Conservation (phyloP, 129 eudicot species). For the Artemisia annua region DNA sequence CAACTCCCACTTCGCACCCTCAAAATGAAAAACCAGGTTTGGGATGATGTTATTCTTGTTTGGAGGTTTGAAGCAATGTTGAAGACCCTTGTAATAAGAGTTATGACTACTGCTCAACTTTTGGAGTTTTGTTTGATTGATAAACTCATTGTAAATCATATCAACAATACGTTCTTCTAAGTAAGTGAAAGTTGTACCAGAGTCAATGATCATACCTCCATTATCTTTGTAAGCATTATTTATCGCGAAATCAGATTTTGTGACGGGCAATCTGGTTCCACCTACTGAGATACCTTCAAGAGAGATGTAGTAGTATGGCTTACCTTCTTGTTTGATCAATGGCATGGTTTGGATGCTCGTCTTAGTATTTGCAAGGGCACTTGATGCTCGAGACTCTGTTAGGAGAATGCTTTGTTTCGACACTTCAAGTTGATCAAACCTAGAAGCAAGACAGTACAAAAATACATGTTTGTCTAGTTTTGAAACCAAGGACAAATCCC, state of each 20-base stretch:
- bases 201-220: conserved; percentile 52
- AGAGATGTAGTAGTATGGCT: conserved; percentile 34
- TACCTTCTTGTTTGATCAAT: conserved; percentile 14
- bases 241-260: conserved; percentile 19
- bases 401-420: conserved; percentile 28
- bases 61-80: conserved; percentile 30
- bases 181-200: conserved; percentile 47
- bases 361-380: neutral
- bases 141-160: conserved; percentile 28
- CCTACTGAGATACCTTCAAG: conserved; percentile 46
- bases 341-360: conserved; percentile 28
- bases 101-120: neutral
- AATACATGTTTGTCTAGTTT: conserved; percentile 30
- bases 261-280: conserved; percentile 18
- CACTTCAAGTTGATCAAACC: conserved; percentile 2
- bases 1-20: conserved; percentile 40
- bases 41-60: conserved; percentile 6
- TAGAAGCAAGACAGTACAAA: conserved; percentile 37
- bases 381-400: conserved; percentile 19
- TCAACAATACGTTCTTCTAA: conserved; percentile 25
- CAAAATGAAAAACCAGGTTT: conserved; percentile 40
- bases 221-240: conserved; percentile 20
- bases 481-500: conserved; percentile 40
- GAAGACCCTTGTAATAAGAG: conserved; percentile 15
- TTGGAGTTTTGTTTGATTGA: conserved; percentile 27